Evolutionary conservation across 495 filamentous ascomycete species (phyloP).

Genomic region (Hypoxylon subgilvum): DNA sequence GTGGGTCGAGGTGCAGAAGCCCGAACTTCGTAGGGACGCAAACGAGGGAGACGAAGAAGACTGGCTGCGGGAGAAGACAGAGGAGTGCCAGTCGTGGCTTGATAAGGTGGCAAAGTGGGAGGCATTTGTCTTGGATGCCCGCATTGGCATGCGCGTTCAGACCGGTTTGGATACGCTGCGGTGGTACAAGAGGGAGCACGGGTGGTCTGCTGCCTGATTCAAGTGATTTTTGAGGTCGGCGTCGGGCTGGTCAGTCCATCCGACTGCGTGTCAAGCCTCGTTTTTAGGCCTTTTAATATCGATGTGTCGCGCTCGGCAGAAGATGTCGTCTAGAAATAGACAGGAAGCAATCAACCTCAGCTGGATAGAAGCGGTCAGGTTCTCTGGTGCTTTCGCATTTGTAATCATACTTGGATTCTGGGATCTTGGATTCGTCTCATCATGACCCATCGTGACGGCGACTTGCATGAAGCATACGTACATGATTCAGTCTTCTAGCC

Average conservation of each 20-base stretch:
- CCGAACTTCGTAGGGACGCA: constrained; percentile 18
- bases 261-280: background rate
- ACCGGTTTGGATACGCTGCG: constrained; percentile 78
- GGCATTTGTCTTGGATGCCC: constrained; percentile 81
- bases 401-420: too few species aligned
- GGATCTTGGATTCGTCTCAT: too few species aligned
- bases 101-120: constrained; percentile 86
- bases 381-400: too few species aligned
- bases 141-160: constrained; percentile 83
- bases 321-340: too few species aligned
- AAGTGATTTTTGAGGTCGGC: background rate
- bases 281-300: constrained; percentile 3
- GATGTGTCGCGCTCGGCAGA: background rate
- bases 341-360: too few species aligned
- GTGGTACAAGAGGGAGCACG: constrained; percentile 62
- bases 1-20: constrained; percentile 67
- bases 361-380: too few species aligned
- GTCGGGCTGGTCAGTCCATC: constrained; percentile 11
- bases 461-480: too few species aligned
- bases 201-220: constrained; percentile 39
- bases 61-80: constrained; percentile 61
- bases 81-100: constrained; percentile 73
- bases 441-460: too few species aligned
- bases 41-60: constrained; percentile 40
- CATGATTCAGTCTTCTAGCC: too few species aligned